Evolutionary conservation across 148 eudicot genomes (phyloP).

Genomic region (Rhododendron simsii): DNA sequence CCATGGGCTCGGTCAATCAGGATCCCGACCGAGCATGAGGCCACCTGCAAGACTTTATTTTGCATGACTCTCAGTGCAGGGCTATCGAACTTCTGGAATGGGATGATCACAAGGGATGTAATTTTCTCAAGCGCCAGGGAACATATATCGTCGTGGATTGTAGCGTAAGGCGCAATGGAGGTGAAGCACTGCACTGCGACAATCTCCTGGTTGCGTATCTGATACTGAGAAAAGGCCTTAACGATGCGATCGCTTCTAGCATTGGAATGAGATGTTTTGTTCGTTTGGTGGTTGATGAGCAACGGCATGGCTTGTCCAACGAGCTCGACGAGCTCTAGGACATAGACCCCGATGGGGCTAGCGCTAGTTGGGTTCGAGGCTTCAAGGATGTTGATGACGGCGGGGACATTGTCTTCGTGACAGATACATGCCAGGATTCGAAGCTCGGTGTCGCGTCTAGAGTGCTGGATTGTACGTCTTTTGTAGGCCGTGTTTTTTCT

Average conservation of each 20-base stretch:
- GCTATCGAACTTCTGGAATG: not conserved
- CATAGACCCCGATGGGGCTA: constrained; percentile 12
- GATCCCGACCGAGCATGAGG: constrained; percentile 22
- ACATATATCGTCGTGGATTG: constrained; percentile 17
- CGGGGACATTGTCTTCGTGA: constrained; percentile 20
- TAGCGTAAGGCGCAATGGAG: constrained; percentile 23
- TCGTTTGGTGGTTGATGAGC: constrained; percentile 9
- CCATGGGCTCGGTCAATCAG: constrained; percentile 18
- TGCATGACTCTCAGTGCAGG: not conserved
- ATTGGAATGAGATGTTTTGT: not conserved
- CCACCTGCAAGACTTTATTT: not conserved
- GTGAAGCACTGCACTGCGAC: constrained; percentile 19
- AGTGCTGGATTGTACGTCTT: not conserved
- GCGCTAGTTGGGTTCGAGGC: constrained; percentile 16
- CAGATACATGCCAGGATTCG: constrained; percentile 22
- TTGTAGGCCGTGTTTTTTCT: not conserved
- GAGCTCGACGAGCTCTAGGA: constrained; percentile 27
- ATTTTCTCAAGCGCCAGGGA: constrained; percentile 13
- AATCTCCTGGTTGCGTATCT: not conserved
- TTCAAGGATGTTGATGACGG: constrained; percentile 15
- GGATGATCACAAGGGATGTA: constrained; percentile 28
- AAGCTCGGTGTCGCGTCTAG: constrained; percentile 1
- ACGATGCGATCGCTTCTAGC: constrained; percentile 22
- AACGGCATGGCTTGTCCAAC: constrained; percentile 23
- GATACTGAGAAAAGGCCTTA: constrained; percentile 6